phyloP scores from a whole-genome alignment of 176 grass and related monocot genomes.

The Typha latifolia region DNA sequence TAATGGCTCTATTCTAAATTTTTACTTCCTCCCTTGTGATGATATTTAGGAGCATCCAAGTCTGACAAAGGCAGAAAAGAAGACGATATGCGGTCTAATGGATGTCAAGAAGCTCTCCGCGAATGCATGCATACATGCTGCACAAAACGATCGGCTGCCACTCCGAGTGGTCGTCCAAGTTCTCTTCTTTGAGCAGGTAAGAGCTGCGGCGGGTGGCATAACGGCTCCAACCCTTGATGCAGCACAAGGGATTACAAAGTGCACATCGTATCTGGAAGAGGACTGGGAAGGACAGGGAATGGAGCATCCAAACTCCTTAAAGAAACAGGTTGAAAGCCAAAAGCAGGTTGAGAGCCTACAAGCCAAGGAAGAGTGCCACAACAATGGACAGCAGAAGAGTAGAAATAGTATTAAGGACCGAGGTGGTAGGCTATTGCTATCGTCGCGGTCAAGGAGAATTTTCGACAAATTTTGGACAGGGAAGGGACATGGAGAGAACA shows the following conservation, averaged over 20 bases:
- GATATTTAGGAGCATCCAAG: conserved; percentile 55
- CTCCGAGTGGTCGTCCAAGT: conserved; percentile 90
- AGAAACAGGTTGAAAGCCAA: conserved; percentile 34
- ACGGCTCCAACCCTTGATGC: conserved; percentile 13
- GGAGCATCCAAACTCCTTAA: conserved; percentile 38
- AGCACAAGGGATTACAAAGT: conserved; percentile 9
- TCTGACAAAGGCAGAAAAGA: conserved; percentile 72
- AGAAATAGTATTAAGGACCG: conserved; percentile 57
- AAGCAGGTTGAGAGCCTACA: background rate
- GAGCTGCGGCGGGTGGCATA: conserved; percentile 1
- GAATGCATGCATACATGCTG: conserved; percentile 73
- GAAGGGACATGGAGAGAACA: conserved; percentile 60
- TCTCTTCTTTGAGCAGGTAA: conserved; percentile 92
- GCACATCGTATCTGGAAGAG: conserved; percentile 17
- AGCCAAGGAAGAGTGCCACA: conserved; percentile 22
- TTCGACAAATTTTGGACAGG: conserved; percentile 79
- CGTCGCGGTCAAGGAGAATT: conserved; percentile 74
- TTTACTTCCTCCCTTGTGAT: background rate
- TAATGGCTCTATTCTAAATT: background rate
- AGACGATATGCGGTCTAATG: conserved; percentile 64
- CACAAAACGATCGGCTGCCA: conserved; percentile 83
- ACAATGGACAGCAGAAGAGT: conserved; percentile 8
- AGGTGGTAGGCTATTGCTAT: conserved; percentile 38
- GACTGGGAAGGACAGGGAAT: conserved; percentile 29
- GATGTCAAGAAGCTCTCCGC: conserved; percentile 80